Evolutionary conservation across 257 asterid species (phyloP), one percentile per base, ranked within the genome.

Genomic region (Solanum rostratum): DNA sequence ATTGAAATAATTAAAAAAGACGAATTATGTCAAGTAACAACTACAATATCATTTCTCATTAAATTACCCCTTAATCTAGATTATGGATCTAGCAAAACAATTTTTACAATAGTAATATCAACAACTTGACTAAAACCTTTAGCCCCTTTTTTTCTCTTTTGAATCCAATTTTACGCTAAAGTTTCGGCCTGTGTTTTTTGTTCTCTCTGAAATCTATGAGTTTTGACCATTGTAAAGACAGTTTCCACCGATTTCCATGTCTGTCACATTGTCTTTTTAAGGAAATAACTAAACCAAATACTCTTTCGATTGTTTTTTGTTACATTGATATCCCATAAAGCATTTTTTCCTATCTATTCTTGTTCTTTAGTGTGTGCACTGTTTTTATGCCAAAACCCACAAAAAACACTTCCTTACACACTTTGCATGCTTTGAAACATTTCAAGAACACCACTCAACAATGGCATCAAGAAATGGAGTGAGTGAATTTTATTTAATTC

Each of bases 241-340:
- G 63, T 50, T 55, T 80, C 83, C 24, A 41, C 65, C 84, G 24
- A 84, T 85, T 78, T 84, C 54, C 69, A 65, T 84, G 82, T 55
- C 88, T 80, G 27, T 81, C 85, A 85, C 88, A 70, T 84, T 89
- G 88, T 82, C 79, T 63, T 63, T 63, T 83, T 82, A 82, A 81
- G 41, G 60, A 66, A 70, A 46, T 2, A 74, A n/a, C 78, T 30
- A 65, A 63, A 63, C 71, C 41, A 63, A 14, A 53, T 65, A 65
- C 46, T 81, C 45, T 57, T 39, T 74, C 37, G 5, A 43, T 52
- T 81, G 68, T 83, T 62, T 63, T 50, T 81, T 90, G 84, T 81
- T 37, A 54, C 66, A 70, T 54, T 39, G n/a, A 69, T 69, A 37
- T 39, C 79, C n/a, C 79, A 10, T 68, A 33, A 68, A 39, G 29